Evolutionary conservation across 495 filamentous ascomycete genomes (phyloP).

Genomic region (Parachaetomium inaequale): DNA sequence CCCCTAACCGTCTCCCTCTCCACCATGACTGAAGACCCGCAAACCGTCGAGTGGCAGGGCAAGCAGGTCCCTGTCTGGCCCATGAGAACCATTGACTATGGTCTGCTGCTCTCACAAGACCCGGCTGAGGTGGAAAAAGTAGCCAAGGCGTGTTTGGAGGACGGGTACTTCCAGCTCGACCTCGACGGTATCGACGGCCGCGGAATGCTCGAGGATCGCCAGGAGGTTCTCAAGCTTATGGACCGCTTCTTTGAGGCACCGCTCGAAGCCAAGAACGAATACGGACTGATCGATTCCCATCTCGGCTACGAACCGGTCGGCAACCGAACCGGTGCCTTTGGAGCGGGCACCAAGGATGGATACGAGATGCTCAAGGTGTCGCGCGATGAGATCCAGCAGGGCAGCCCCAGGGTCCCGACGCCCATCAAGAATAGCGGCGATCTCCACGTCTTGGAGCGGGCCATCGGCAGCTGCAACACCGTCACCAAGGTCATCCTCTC

Average conservation of each 20-base stretch:
- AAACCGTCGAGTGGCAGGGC: slow-evolving; percentile 50
- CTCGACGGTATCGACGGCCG: slow-evolving; percentile 47
- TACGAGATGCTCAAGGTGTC: slow-evolving; percentile 56
- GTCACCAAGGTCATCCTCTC: slow-evolving; percentile 51
- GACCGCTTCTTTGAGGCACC: slow-evolving; percentile 49
- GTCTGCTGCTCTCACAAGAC: slow-evolving; percentile 46
- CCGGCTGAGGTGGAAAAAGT: slow-evolving; percentile 49
- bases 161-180: slow-evolving; percentile 57
- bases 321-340: slow-evolving; percentile 46
- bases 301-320: slow-evolving; percentile 53
- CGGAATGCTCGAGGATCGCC: slow-evolving; percentile 44
- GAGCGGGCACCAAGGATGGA: slow-evolving; percentile 47
- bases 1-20: slow-evolving; percentile 32
- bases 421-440: slow-evolving; percentile 49
- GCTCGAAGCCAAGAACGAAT: slow-evolving; percentile 49
- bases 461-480: slow-evolving; percentile 48
- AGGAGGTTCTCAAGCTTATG: slow-evolving; percentile 50
- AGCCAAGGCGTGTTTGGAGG: slow-evolving; percentile 44
- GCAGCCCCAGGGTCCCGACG: slow-evolving; percentile 42
- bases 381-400: slow-evolving; percentile 48
- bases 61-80: slow-evolving; percentile 50
- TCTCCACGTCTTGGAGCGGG: slow-evolving; percentile 44
- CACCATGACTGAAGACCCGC: slow-evolving; percentile 36
- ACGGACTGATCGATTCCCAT: slow-evolving; percentile 45
- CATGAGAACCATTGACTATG: slow-evolving; percentile 48